phyloP scores from a whole-genome alignment of 805 yeast species.

The Myxozyma sirexii region DNA sequence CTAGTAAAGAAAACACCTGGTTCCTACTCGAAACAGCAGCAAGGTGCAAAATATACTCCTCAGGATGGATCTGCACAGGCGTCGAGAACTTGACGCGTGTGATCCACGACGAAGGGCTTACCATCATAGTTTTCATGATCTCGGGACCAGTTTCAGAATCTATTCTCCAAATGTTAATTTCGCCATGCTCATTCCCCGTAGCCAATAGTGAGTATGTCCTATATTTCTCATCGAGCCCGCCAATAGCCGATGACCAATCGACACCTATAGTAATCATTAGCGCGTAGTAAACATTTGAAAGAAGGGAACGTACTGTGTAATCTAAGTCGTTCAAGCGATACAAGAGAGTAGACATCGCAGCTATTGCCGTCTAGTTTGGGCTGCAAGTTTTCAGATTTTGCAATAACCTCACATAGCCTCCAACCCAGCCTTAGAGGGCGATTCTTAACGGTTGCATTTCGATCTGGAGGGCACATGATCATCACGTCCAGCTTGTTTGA shows the following conservation, averaged over 20 bases:
- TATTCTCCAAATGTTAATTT: slow-evolving; percentile 17
- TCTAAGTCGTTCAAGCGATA: slow-evolving; percentile 11
- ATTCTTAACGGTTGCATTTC: background rate
- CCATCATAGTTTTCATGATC: background rate
- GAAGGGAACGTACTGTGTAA: slow-evolving; percentile 15
- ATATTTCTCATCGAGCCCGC: background rate
- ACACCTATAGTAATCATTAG: too few species aligned
- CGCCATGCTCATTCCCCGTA: slow-evolving; percentile 30
- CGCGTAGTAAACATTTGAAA: too few species aligned
- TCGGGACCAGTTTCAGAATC: background rate
- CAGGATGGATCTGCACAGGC: background rate
- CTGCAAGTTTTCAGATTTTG: background rate
- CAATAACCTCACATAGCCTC: background rate
- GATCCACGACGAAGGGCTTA: slow-evolving; percentile 17
- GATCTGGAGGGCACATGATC: background rate
- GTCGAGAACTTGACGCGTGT: slow-evolving; percentile 24
- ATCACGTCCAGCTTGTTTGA: background rate
- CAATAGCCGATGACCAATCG: slow-evolving; percentile 23
- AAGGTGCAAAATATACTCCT: background rate
- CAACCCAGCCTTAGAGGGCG: background rate
- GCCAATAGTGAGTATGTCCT: slow-evolving; percentile 18
- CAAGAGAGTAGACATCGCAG: background rate
- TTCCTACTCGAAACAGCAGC: slow-evolving; percentile 1
- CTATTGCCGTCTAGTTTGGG: background rate
- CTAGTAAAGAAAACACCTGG: background rate